A percentile compares a stretch with the other conserved stretches of the same genome.
Conservation (phyloP, 441 rosid species). For the Eugenia klotzschiana region DNA sequence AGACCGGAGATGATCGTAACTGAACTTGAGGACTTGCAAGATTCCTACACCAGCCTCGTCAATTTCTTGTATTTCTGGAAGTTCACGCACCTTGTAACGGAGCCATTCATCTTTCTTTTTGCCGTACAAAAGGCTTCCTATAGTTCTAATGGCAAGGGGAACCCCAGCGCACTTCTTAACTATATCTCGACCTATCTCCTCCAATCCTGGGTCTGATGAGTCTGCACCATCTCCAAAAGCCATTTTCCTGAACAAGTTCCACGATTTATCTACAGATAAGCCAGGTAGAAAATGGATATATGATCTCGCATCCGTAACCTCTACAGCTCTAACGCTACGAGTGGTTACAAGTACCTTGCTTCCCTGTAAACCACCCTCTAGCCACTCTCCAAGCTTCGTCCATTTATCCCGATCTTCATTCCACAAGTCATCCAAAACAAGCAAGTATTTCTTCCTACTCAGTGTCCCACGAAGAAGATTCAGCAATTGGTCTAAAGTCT, state of each 20-base stretch:
- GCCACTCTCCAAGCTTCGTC: not conserved
- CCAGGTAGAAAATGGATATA: not conserved
- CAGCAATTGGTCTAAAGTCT: not conserved
- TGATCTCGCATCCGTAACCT: not conserved
- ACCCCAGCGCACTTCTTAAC: not conserved
- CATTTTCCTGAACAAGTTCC: not conserved
- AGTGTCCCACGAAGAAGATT: not conserved
- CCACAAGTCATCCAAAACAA: not conserved
- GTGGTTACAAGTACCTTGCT: not conserved
- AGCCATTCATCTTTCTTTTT: no score
- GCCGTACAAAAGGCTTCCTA: not conserved
- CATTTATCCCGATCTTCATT: not conserved
- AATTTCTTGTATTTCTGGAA: no score
- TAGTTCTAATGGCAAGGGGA: not conserved
- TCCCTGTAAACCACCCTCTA: not conserved
- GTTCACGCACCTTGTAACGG: no score
- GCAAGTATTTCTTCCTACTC: not conserved
- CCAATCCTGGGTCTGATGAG: not conserved
- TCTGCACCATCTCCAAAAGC: not conserved
- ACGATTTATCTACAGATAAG: not conserved
- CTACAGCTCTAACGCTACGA: not conserved
- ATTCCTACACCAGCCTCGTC: no score
- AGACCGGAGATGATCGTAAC: not conserved
- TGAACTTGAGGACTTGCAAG: not conserved
- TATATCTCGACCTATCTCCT: not conserved